phyloP scores from a whole-genome alignment of 164 flowering plant genomes.

The Vitis vinifera region ASM3070453v1 NC_081821.1:10394001-10394500 shows the following conservation, averaged over 20 bases:
- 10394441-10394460: background rate
- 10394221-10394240: no score
- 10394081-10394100: background rate
- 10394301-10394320: background rate
- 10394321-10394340: no score
- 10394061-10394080: constrained; percentile 53
- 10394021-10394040: constrained; percentile 51
- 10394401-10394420: no score
- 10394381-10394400: no score
- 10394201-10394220: background rate
- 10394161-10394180: background rate
- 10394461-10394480: background rate
- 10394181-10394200: background rate
- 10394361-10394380: no score
- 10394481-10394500: constrained; percentile 7
- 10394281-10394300: background rate
- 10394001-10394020: constrained; percentile 42
- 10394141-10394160: background rate
- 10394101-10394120: background rate
- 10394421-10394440: no score
- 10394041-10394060: constrained; percentile 49
- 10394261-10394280: no score
- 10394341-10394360: no score
- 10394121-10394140: background rate
- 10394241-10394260: no score